Base-by-base conservation (phyloP, 2,329 filamentous ascomycete species). In the Penicillium sclerotigenum region DNA sequence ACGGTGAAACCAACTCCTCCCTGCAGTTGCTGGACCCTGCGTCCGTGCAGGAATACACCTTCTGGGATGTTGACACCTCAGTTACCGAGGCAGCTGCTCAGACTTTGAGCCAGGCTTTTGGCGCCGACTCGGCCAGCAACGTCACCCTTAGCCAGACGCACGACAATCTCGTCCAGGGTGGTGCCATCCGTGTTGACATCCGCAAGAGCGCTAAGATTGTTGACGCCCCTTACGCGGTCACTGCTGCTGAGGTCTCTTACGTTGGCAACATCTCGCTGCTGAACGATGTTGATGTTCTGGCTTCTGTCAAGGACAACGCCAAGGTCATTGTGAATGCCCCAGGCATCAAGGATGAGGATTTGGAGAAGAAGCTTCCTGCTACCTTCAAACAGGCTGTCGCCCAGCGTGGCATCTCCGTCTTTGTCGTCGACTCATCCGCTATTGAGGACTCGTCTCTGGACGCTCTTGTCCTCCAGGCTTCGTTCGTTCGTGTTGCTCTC, bases 31-130 rank as follows among this genome's bases (percentile, higher is more conserved):
- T 82, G n/a, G 81, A 85, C 60, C 65, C 72, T 22, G 71, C 78
- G n/a, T 72, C 75, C 20, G 85, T 87, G 20, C 83, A 90, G 73
- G 89, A 97, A 75, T 97, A 94, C 78, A 87, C 87, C 13, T 97
- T 99, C 82, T 97, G 92, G 91, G 90, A 97, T 65, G 72, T 89
- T 38, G 93, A 96, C 69, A 83, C 86, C 72, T 91, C 91, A 28
- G 75, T 80, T 1, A 83, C 87, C 49, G 80, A 82, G 49, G 79
- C 80, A 57, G 86, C 90, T 1, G 87, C 91, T 11, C 76, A 83
- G 22, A 83, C 77, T 43, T 70, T 88, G 47, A 83, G 81, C 38
- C 80, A 85, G 68, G 78, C 86, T 9, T 73, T 88, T 34, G 82
- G 85, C 4, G 80, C 78, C 31, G 83, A 87, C 65, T 83, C 83